Percentiles rank a stretch among this genome's conserved stretches.
These are phyloP conservation scores for Tagetes patula DNA, from an alignment of 129 eudicot genomes.

Conservation along the genomic window DNA sequence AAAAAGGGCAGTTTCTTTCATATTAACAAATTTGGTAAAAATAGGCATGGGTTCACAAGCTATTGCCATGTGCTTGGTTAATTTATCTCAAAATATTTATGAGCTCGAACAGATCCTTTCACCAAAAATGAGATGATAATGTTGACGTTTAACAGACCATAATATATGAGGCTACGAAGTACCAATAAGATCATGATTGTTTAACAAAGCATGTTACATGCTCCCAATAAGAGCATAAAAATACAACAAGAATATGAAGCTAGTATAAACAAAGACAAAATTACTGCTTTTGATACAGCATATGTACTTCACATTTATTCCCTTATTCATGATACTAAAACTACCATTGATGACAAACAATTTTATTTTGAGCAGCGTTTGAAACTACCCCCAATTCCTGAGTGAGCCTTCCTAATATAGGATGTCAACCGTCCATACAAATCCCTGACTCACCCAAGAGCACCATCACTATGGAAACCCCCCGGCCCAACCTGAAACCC, in stretches of 20 bases:
- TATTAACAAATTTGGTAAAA: not conserved
- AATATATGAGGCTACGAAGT: not conserved
- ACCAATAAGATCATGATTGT: not conserved
- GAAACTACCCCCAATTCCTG: too few species aligned
- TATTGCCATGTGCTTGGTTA: not conserved
- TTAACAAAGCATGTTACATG: not conserved
- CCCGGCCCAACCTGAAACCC: too few species aligned
- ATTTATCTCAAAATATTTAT: not conserved
- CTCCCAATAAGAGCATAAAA: not conserved
- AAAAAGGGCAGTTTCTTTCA: not conserved
- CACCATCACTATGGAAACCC: too few species aligned
- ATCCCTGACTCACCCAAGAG: too few species aligned
- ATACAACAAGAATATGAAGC: not conserved
- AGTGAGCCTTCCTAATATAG: too few species aligned
- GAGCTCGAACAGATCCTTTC: slow-evolving; percentile 6
- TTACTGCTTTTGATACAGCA: not conserved
- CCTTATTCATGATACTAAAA: not conserved
- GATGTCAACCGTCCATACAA: too few species aligned
- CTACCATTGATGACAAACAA: not conserved
- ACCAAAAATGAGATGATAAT: not conserved
- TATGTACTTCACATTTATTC: not conserved
- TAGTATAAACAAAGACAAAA: not conserved
- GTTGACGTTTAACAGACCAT: not conserved
- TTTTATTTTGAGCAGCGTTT: too few species aligned
- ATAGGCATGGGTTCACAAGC: not conserved